A percentile compares a stretch with the other conserved stretches of the same genome.
Evolutionary conservation across 257 asterid species (phyloP).

Genomic region (Jaltomata sinuosa): DNA sequence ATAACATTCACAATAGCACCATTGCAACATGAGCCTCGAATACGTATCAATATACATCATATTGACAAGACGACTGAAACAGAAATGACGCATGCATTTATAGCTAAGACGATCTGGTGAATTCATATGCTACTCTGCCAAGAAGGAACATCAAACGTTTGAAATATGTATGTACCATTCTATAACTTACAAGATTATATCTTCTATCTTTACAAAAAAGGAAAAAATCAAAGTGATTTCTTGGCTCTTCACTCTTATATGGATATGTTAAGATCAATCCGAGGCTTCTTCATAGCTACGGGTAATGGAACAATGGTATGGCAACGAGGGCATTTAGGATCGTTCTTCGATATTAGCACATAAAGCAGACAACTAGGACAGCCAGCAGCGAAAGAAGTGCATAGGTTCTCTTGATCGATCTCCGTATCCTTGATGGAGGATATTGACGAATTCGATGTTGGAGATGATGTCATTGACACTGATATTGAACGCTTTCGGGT

Average conservation of each 20-base stretch:
- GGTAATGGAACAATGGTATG: constrained; percentile 44
- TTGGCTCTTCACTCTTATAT: constrained; percentile 24
- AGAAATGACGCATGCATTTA: not conserved
- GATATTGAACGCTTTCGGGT: constrained; percentile 48
- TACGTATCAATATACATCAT: not conserved
- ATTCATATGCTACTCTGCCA: not conserved
- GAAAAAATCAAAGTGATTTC: constrained; percentile 9
- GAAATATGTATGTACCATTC: constrained; percentile 28
- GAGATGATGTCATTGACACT: constrained; percentile 46
- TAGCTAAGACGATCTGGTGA: not conserved
- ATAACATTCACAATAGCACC: not conserved
- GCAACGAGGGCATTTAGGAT: constrained; percentile 78
- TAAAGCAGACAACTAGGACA: constrained; percentile 71
- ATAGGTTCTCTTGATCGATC: constrained; percentile 27
- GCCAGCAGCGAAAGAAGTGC: constrained; percentile 54
- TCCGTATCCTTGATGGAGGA: constrained; percentile 48
- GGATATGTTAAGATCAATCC: constrained; percentile 67
- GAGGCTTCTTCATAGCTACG: constrained; percentile 42
- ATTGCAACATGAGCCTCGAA: not conserved
- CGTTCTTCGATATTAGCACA: constrained; percentile 39
- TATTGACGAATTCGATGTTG: constrained; percentile 48
- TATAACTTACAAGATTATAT: constrained; percentile 13
- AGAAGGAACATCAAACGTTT: not conserved
- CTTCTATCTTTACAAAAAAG: constrained; percentile 42
- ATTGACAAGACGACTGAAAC: not conserved